phyloP scores from a whole-genome alignment of 306 rosid species.

The Spatholobus suberectus region DNA sequence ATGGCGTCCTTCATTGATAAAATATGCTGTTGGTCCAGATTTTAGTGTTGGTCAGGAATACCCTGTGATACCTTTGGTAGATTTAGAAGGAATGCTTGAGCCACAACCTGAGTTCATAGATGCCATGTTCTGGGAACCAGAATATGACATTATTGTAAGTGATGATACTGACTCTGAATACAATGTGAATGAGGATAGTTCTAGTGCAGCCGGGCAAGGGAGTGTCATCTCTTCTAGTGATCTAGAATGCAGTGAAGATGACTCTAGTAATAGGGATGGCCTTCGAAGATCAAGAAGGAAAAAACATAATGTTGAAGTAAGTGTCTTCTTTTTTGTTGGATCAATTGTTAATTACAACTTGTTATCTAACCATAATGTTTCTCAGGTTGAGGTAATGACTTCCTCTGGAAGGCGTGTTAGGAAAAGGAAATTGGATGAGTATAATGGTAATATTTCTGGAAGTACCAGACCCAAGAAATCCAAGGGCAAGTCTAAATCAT shows the following conservation, averaged over 20 bases:
- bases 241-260: slow-evolving; percentile 67
- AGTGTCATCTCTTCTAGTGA: slow-evolving; percentile 67
- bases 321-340: slow-evolving; percentile 35
- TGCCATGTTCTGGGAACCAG: slow-evolving; percentile 86
- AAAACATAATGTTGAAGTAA: slow-evolving; percentile 57
- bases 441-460: slow-evolving; percentile 56
- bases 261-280: slow-evolving; percentile 57
- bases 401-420: slow-evolving; percentile 76
- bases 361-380: slow-evolving; percentile 36
- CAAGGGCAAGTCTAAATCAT: slow-evolving; percentile 52
- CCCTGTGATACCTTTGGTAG: slow-evolving; percentile 81
- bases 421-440: slow-evolving; percentile 75
- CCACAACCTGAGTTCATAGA: slow-evolving; percentile 79
- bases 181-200: slow-evolving; percentile 72
- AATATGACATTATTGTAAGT: slow-evolving; percentile 61
- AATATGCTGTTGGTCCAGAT: slow-evolving; percentile 70
- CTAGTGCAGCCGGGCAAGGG: slow-evolving; percentile 72
- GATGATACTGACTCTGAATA: slow-evolving; percentile 87
- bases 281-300: slow-evolving; percentile 85
- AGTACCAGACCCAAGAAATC: slow-evolving; percentile 59
- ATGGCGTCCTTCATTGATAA: slow-evolving; percentile 81
- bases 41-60: slow-evolving; percentile 63
- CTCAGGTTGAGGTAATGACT: slow-evolving; percentile 59
- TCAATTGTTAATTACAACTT: slow-evolving; percentile 39
- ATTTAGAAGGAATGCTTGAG: slow-evolving; percentile 80